These are phyloP conservation scores for Vanderwaltozyma tropicalis DNA, from an alignment of 805 yeast genomes.

Conservation along the genomic window DNA sequence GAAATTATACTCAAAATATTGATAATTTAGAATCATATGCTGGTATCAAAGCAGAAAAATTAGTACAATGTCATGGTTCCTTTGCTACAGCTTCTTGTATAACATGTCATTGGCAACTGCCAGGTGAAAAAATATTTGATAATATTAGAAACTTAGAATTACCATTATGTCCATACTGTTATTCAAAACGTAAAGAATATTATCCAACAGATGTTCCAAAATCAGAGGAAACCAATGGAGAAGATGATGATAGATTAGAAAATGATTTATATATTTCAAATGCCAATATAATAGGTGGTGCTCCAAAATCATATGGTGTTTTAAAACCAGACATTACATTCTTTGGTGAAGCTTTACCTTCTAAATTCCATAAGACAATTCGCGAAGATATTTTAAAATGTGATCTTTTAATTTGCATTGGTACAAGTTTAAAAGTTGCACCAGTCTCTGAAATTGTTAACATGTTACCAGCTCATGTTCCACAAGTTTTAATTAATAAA, in stretches of 20 bases:
- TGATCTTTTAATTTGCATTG: slow-evolving; percentile 75
- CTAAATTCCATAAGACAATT: slow-evolving; percentile 48
- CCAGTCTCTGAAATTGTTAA: slow-evolving; percentile 85
- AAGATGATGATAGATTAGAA: background rate
- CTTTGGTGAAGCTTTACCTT: slow-evolving; percentile 78
- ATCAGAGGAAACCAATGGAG: background rate
- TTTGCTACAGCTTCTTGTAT: slow-evolving; percentile 80
- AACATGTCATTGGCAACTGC: slow-evolving; percentile 55
- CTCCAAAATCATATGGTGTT: slow-evolving; percentile 55
- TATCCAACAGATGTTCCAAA: slow-evolving; percentile 14
- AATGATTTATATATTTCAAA: background rate
- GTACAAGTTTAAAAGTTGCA: slow-evolving; percentile 87
- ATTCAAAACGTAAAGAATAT: slow-evolving; percentile 31
- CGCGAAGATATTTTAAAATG: slow-evolving; percentile 53
- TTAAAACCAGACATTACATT: slow-evolving; percentile 90
- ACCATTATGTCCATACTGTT: slow-evolving; percentile 66
- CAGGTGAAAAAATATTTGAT: slow-evolving; percentile 55
- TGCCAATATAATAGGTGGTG: background rate
- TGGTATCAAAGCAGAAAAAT: slow-evolving; percentile 52
- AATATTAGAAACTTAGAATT: slow-evolving; percentile 49
- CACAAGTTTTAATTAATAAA: slow-evolving; percentile 70
- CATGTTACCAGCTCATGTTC: slow-evolving; percentile 52
- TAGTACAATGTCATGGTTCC: slow-evolving; percentile 88
- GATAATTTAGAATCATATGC: slow-evolving; percentile 76
- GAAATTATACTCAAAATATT: slow-evolving; percentile 86